phyloP scores from a whole-genome alignment of 176 grass and related monocot species.

The Eremochloa ophiuroides region DNA sequence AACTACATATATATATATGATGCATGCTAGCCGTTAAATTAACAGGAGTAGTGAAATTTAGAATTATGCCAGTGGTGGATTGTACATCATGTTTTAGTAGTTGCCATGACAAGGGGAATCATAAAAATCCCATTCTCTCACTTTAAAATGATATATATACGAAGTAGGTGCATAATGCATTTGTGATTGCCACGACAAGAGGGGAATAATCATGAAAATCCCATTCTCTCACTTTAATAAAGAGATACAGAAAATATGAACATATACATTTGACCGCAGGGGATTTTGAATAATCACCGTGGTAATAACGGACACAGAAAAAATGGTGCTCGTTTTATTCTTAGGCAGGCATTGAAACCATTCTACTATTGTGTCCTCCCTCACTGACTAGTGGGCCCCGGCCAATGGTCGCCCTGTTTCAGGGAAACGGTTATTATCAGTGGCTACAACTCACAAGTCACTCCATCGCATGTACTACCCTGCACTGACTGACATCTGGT shows the following conservation, averaged over 20 bases:
- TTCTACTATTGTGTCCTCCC: background rate
- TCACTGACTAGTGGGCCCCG: background rate
- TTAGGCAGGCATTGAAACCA: background rate
- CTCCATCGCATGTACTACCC: background rate
- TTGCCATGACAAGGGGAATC: too few species aligned
- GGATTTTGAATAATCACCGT: background rate
- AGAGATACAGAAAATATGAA: too few species aligned
- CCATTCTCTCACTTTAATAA: too few species aligned
- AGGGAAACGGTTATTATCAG: background rate
- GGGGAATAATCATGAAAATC: too few species aligned
- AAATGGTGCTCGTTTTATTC: background rate
- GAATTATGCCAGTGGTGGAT: too few species aligned
- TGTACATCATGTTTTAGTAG: too few species aligned
- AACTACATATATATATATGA: background rate
- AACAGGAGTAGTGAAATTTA: too few species aligned
- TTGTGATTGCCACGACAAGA: too few species aligned
- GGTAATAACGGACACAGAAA: background rate
- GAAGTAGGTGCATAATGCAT: too few species aligned
- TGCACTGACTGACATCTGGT: background rate
- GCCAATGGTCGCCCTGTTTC: background rate
- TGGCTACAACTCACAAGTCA: background rate
- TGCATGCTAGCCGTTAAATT: too few species aligned
- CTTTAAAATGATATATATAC: too few species aligned
- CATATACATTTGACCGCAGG: background rate
- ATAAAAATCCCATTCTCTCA: too few species aligned